Evolutionary conservation across 768 basidiomycete genomes (phyloP), one percentile per base, ranked within the genome.

Genomic region (Termitomyces sp.): DNA sequence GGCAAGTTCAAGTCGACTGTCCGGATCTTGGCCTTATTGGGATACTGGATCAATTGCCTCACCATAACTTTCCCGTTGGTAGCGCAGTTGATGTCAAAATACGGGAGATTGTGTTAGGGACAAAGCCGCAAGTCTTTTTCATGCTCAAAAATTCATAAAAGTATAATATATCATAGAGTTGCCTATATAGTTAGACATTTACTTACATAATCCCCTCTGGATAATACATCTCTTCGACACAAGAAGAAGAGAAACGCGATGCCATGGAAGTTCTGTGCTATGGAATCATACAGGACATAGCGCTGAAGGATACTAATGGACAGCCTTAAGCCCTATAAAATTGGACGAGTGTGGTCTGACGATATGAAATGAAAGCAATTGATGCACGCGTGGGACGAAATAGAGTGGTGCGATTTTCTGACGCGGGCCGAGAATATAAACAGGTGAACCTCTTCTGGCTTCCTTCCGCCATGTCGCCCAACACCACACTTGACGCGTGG

Each of bases 401-500:
- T 54, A 51, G 48, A 62, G 57, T 62, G 60, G 51, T 51, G 26
- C 51, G 51, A 60, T 55, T 60, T 55, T 54, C 13, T 10, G 33
- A 51, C 33, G 49, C 49, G 33, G n/a, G 1, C 16, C 54, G 34
- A 63, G 58, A 58, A 53, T 54, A 54, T 22, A 54, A 29, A 41
- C 54, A 28, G 36, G 33, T 31, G 51, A 31, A 53, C 47, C 1
- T 5, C 6, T 10, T 13, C 18, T 10, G 24, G 18, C 5, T 22
- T 56, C 51, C 42, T 61, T 33, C 18, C 51, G 45, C 64, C 70
- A 77, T 77, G 76, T 75, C 76, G 51, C 70, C 71, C 68, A 80
- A 80, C 65, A 66, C 69, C 67, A 72, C 77, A 1, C 59, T 73
- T 45, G 77, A 80, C 60, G 70, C 66, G 28, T 81, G 79, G 79